Evolutionary conservation across 2,329 filamentous ascomycete genomes (phyloP), one percentile per base, ranked within the genome.

Genomic region (Pseudogymnoascus sp.): DNA sequence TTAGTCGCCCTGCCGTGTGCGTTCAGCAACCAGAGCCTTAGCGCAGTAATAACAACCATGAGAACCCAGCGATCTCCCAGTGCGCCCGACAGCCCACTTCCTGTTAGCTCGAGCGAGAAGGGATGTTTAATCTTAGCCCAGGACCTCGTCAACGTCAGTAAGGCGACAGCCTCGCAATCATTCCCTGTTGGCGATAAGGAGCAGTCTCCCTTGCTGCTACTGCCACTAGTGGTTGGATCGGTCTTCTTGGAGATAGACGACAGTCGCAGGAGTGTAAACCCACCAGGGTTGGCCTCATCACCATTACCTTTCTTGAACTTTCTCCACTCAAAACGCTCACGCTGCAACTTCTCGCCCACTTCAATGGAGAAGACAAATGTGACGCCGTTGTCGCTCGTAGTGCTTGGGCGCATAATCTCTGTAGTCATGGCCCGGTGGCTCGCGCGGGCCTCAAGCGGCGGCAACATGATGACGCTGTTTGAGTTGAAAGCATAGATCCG

Each of bases 261-360:
- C 23, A 61, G 28, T 42, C 17, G 35, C 33, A 42, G 11, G 40
- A 61, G 60, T 42, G 15, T 61, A 40, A 61, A 61, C 40, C 42
- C 53, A 35, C 36, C 53, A 42, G 63, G 60, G 64, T 19, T 64
- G 2, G 28, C 62, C 42, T 47, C 21, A 2, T 67, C 65, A 28
- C 62, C 64, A 40, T 26, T 42, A 23, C 60, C 57, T 63, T 67
- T 67, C 7, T 59, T 63, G 13, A 68, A 63, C 19, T 65, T 66
- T 23, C 64, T 63, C 66, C 67, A 69, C 62, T 70, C 67, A 53
- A 70, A 70, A 31, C 42, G 28, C 53, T 64, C 64, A 28, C 68
- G 66, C 11, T 47, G 42, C 50, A 67, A 13, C 17, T 64, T 62
- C 4, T 53, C 9, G n/a, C 61, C 63, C 2, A 67, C 60, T 33